These are phyloP conservation scores for Alternaria sp. DNA, from an alignment of 2,329 filamentous ascomycete species.

Conservation along the genomic window DNA sequence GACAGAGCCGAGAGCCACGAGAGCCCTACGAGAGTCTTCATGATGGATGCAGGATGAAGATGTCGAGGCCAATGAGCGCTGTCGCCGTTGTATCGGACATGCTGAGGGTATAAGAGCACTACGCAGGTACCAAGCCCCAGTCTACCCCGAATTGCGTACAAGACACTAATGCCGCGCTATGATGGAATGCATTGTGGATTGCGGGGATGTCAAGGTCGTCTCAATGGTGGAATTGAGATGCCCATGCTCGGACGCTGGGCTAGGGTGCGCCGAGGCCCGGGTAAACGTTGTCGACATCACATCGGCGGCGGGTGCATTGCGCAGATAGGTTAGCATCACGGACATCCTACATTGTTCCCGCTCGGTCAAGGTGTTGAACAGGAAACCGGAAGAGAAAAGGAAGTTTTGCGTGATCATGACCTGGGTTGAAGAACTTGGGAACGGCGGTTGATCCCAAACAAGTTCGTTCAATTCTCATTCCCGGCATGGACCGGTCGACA, in stretches of 20 bases:
- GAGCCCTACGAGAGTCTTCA: constrained; percentile 26
- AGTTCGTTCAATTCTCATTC: neutral
- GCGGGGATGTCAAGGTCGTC: constrained; percentile 8
- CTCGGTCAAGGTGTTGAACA: neutral
- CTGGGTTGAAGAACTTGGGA: neutral
- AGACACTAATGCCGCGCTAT: constrained; percentile 16
- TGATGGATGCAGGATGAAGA: constrained; percentile 19
- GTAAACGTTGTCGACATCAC: constrained; percentile 4
- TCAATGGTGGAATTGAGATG: constrained; percentile 19
- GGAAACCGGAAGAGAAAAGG: constrained; percentile 2
- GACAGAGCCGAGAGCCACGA: constrained; percentile 33
- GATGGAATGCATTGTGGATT: constrained; percentile 7
- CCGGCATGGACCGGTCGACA: neutral
- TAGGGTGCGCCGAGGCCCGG: constrained; percentile 13
- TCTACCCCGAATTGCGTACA: constrained; percentile 15
- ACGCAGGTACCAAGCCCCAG: constrained; percentile 12
- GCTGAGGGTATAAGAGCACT: constrained; percentile 14
- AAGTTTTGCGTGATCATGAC: constrained; percentile 1
- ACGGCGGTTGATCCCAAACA: neutral
- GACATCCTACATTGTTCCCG: neutral
- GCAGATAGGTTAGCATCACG: constrained; percentile 6
- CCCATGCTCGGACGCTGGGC: constrained; percentile 9
- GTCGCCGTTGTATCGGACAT: constrained; percentile 15
- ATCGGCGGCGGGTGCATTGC: constrained; percentile 14
- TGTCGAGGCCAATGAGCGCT: constrained; percentile 25